Conservation (phyloP, 148 eudicot species). For the Silene latifolia region DNA sequence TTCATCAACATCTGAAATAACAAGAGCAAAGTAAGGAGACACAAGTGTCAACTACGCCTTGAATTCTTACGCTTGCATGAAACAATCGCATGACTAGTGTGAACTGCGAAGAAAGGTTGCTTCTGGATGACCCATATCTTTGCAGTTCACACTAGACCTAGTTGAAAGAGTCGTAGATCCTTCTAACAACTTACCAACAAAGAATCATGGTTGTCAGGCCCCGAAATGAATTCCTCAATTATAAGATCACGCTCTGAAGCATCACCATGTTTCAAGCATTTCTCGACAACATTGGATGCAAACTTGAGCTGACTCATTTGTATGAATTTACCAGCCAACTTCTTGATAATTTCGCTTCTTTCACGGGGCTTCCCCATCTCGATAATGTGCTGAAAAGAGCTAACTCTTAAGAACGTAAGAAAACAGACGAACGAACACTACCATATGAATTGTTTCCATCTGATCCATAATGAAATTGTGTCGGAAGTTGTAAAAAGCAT, state of each 20-base stretch:
- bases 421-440: too few species aligned
- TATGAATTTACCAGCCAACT: conserved; percentile 53
- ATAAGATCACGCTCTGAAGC: conserved; percentile 45
- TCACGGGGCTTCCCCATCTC: conserved; percentile 71
- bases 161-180: not conserved
- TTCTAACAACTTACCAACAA: conserved; percentile 52
- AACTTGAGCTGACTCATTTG: conserved; percentile 84
- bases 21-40: too few species aligned
- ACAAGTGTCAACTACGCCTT: too few species aligned
- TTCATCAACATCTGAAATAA: conserved; percentile 70
- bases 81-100: too few species aligned
- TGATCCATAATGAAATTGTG: not conserved
- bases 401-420: too few species aligned
- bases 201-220: conserved; percentile 45
- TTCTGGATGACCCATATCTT: too few species aligned
- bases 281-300: conserved; percentile 90
- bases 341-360: conserved; percentile 69
- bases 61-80: too few species aligned
- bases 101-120: too few species aligned
- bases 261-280: conserved; percentile 63
- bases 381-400: conserved; percentile 64
- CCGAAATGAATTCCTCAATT: conserved; percentile 60
- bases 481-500: not conserved
- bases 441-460: too few species aligned
- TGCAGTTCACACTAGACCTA: too few species aligned